phyloP scores from a whole-genome alignment of 176 grass and related monocot genomes.

The Musa troglodytarum region DNA sequence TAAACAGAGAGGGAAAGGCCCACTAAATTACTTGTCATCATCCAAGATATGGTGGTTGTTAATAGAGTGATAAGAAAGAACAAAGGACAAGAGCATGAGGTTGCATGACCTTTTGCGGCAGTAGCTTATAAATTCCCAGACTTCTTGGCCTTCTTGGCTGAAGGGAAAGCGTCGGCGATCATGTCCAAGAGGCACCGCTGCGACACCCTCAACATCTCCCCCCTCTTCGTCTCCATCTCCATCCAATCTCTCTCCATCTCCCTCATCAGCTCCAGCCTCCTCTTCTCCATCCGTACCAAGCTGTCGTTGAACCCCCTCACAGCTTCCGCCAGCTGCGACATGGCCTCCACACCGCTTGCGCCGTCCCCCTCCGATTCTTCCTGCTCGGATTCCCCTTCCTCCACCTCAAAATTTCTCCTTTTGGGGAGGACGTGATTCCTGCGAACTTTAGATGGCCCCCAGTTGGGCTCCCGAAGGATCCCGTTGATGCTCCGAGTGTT shows the following conservation, averaged over 20 bases:
- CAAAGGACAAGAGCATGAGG: background rate
- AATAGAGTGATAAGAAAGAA: slow-evolving; percentile 1
- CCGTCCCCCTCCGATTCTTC: background rate
- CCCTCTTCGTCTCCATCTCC: slow-evolving; percentile 55
- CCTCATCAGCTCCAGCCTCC: slow-evolving; percentile 59
- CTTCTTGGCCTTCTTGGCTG: slow-evolving; percentile 61
- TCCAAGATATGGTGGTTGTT: background rate
- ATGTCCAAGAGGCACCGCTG: slow-evolving; percentile 45
- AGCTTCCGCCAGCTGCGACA: slow-evolving; percentile 28
- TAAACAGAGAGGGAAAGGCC: background rate
- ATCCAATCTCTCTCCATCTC: slow-evolving; percentile 74
- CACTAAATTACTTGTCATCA: too few relatives aligned
- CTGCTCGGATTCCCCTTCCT: slow-evolving; percentile 29
- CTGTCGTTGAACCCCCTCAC: slow-evolving; percentile 57
- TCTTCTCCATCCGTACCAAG: slow-evolving; percentile 63
- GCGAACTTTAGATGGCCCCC: slow-evolving; percentile 16
- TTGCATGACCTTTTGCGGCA: slow-evolving; percentile 9
- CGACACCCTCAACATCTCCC: slow-evolving; percentile 51
- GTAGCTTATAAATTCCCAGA: slow-evolving; percentile 23
- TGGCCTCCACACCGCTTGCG: background rate
- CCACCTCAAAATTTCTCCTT: slow-evolving; percentile 38
- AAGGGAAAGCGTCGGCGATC: slow-evolving; percentile 23
- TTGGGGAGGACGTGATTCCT: slow-evolving; percentile 39
- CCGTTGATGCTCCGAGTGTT: slow-evolving; percentile 76
- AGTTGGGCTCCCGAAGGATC: slow-evolving; percentile 40